phyloP scores from a whole-genome alignment of 305 asterid species.

The Plantago coronopus region DNA sequence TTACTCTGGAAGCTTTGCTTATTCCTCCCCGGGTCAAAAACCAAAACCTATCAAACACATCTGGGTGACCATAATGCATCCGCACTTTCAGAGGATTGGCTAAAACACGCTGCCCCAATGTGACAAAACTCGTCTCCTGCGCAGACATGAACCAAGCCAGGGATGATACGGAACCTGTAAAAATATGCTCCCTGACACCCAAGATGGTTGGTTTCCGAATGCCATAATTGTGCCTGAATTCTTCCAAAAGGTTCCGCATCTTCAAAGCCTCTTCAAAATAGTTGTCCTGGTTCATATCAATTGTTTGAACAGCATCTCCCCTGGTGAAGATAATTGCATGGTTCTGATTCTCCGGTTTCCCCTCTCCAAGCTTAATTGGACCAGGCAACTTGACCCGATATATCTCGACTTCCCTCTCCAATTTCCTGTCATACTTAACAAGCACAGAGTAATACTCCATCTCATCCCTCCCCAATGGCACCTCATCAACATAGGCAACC shows the following conservation, averaged over 20 bases:
- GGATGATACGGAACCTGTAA: slow-evolving; percentile 64
- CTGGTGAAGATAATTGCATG: slow-evolving; percentile 63
- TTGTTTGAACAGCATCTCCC: slow-evolving; percentile 67
- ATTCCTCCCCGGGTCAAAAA: slow-evolving; percentile 67
- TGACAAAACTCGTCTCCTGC: slow-evolving; percentile 65
- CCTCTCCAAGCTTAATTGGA: slow-evolving; percentile 67
- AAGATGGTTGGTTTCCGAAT: slow-evolving; percentile 58
- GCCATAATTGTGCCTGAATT: slow-evolving; percentile 46
- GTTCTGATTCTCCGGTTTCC: slow-evolving; percentile 68
- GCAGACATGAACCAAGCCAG: slow-evolving; percentile 77
- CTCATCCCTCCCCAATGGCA: slow-evolving; percentile 47
- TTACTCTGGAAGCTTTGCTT: slow-evolving; percentile 65
- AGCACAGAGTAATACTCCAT: slow-evolving; percentile 54
- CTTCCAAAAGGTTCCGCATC: slow-evolving; percentile 61
- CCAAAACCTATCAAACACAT: slow-evolving; percentile 65
- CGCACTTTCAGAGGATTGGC: slow-evolving; percentile 65
- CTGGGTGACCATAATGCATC: slow-evolving; percentile 70
- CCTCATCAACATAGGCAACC: slow-evolving; percentile 70
- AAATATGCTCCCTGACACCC: slow-evolving; percentile 65
- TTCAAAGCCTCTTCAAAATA: slow-evolving; percentile 69
- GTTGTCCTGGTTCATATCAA: slow-evolving; percentile 69
- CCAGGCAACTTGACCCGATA: slow-evolving; percentile 66
- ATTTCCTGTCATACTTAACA: slow-evolving; percentile 47
- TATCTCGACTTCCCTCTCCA: slow-evolving; percentile 59
- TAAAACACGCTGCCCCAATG: slow-evolving; percentile 64